phyloP scores from a whole-genome alignment of 2,329 filamentous ascomycete genomes.

The Cercospora sp. region DNA sequence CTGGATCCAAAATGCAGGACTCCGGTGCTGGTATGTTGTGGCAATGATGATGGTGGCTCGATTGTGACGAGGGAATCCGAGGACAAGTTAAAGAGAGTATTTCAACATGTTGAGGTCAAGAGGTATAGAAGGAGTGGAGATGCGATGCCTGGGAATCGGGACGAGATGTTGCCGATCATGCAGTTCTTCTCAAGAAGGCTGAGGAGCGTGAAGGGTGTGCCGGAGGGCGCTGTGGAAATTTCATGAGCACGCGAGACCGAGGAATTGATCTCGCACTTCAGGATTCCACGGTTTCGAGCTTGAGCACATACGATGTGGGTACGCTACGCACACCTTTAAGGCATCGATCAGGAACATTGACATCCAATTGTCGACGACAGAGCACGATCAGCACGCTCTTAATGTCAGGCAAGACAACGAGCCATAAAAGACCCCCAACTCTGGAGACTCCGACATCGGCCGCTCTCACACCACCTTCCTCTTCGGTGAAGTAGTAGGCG shows the following conservation, averaged over 20 bases:
- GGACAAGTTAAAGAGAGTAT: conserved; percentile 58
- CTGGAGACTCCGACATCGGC: neutral
- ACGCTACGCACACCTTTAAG: too few relatives aligned
- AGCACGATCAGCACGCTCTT: too few relatives aligned
- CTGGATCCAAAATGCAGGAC: conserved; percentile 58
- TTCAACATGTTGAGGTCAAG: conserved; percentile 61
- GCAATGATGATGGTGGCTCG: conserved; percentile 46
- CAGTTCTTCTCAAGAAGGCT: conserved; percentile 72
- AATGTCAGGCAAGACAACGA: neutral
- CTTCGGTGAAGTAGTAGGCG: neutral
- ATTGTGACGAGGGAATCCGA: conserved; percentile 62
- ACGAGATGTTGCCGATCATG: conserved; percentile 91
- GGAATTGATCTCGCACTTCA: neutral
- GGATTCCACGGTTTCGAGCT: too few relatives aligned
- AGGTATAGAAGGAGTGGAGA: conserved; percentile 71
- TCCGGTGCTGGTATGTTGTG: conserved; percentile 63
- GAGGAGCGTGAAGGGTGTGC: conserved; percentile 54
- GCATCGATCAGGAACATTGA: too few relatives aligned
- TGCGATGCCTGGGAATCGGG: conserved; percentile 76
- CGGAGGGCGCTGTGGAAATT: conserved; percentile 55
- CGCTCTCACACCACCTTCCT: neutral
- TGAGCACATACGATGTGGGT: too few relatives aligned
- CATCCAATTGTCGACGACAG: too few relatives aligned
- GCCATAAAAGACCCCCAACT: neutral
- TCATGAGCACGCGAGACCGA: conserved; percentile 3